Percentiles rank a stretch among this genome's conserved stretches.
Conservation (phyloP, 1,284 basidiomycete genomes). For the Pholiota adiposa region DNA sequence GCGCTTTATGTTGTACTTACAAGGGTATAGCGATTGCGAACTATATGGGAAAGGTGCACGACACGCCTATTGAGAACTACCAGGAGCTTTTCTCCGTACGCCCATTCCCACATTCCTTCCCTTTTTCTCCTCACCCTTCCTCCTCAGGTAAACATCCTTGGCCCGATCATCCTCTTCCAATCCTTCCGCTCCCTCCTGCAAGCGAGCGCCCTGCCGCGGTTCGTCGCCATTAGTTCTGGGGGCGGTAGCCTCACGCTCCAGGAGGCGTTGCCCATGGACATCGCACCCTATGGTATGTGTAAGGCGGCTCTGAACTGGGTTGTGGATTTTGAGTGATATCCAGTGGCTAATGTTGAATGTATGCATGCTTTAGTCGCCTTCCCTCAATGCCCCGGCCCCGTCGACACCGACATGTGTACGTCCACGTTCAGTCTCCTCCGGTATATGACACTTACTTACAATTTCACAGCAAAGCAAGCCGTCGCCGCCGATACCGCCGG, state of each 20-base stretch:
- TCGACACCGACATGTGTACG: slow-evolving; percentile 19
- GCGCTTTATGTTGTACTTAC: background rate
- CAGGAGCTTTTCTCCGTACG: slow-evolving; percentile 1
- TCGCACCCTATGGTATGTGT: background rate
- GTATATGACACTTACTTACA: background rate
- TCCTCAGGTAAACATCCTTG: slow-evolving; percentile 6
- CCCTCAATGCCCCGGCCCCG: slow-evolving; percentile 3
- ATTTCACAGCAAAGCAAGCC: background rate
- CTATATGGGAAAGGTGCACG: background rate
- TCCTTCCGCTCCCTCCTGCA: background rate
- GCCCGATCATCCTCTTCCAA: slow-evolving; percentile 10
- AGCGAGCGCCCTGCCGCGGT: slow-evolving; percentile 1
- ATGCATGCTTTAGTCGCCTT: background rate
- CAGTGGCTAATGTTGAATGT: background rate
- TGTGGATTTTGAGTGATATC: background rate
- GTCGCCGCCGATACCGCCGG: background rate
- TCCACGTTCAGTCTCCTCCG: background rate
- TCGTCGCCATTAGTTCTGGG: slow-evolving; percentile 4
- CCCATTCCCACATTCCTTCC: background rate
- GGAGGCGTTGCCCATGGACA: background rate
- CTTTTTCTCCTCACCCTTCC: background rate
- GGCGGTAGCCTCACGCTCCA: background rate
- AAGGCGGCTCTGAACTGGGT: slow-evolving; percentile 6
- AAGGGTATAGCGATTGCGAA: background rate
- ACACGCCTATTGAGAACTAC: background rate